Evolutionary conservation across 805 yeast genomes (phyloP), one percentile per base, ranked within the genome.

Genomic region (Clavispora phyllophila): DNA sequence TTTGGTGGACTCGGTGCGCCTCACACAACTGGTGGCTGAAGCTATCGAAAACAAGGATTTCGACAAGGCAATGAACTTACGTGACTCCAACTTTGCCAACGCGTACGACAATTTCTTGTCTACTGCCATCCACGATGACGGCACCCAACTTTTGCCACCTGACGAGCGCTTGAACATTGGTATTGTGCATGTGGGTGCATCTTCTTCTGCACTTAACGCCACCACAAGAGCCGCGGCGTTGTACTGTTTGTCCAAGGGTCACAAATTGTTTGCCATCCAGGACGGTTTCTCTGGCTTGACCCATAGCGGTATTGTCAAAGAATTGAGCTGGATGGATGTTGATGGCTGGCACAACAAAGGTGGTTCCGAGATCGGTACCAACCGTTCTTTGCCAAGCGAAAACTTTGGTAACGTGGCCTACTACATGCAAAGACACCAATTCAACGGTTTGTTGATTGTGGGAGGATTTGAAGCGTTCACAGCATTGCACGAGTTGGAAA

Each of bases 391-490:
- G 10, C 90, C 91, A 7, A 70, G 75, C 25, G 82, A 79, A 42
- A 63, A 91, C 63, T 65, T 87, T 54, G 99, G 99, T 40, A 78
- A 88, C 61, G 82, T 90, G 54, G 96, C 99, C 3, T 91, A 81
- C 68, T 87, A 90, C 63, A 83, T 93, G 75, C 96, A 91, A 63
- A 88, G 88, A 66, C 83, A 82, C 64, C 70, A 77, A 43, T 81
- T 93, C 59, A 93, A 93, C 59, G 99, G 98, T 32, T 75, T 91
- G 50, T 77, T 93, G 47, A 75, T 93, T 44, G 82, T 93, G 47
- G 99, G 99, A 53, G 99, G 99, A 0, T 93, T 90, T 60, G 99
- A 93, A 72, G 98, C 96, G n/a, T 93, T 82, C 73, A 75, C 75
- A 9, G 80, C 97, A 1, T 75, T 93, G 53, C 80, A 86, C 56